Evolutionary conservation across 768 basidiomycete species (phyloP).

Genomic region (Serpula lacrymans): DNA sequence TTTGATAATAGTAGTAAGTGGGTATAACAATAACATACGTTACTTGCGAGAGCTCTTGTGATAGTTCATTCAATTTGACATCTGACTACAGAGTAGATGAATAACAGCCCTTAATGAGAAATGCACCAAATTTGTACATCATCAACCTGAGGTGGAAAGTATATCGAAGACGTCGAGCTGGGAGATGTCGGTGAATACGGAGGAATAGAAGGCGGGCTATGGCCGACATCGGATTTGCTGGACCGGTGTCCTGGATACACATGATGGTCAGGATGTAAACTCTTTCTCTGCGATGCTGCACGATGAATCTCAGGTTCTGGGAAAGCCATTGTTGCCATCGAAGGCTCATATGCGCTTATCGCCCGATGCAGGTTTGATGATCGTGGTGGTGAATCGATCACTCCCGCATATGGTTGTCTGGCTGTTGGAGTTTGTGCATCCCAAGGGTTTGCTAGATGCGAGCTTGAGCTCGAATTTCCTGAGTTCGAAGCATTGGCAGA

Average conservation of each 20-base stretch:
- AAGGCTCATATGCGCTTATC: conserved; percentile 32
- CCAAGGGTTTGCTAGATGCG: conserved; percentile 34
- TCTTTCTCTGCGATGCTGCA: conserved; percentile 36
- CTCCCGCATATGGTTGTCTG: conserved; percentile 17
- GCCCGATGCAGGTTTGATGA: conserved; percentile 37
- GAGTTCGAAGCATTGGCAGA: conserved; percentile 24
- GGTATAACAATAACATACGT: conserved; percentile 35
- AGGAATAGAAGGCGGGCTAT: conserved; percentile 16
- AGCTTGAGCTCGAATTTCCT: conserved; percentile 10
- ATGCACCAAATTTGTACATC: conserved; percentile 31
- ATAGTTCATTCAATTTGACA: conserved; percentile 23
- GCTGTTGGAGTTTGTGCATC: conserved; percentile 23
- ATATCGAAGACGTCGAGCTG: conserved; percentile 23
- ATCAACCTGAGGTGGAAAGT: conserved; percentile 32
- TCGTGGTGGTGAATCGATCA: conserved; percentile 19
- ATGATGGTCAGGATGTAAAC: conserved; percentile 22
- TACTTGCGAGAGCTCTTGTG: conserved; percentile 32
- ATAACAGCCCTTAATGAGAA: conserved; percentile 6
- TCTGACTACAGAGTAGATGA: conserved; percentile 25
- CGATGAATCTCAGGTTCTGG: conserved; percentile 54
- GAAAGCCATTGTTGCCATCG: conserved; percentile 33
- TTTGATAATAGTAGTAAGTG: conserved; percentile 14
- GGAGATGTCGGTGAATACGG: conserved; percentile 35
- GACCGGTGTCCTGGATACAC: conserved; percentile 33
- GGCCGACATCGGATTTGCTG: conserved; percentile 37